Evolutionary conservation across 164 flowering plant genomes (phyloP), one percentile per base, ranked within the genome.

Genomic region (Houttuynia cordata): DNA sequence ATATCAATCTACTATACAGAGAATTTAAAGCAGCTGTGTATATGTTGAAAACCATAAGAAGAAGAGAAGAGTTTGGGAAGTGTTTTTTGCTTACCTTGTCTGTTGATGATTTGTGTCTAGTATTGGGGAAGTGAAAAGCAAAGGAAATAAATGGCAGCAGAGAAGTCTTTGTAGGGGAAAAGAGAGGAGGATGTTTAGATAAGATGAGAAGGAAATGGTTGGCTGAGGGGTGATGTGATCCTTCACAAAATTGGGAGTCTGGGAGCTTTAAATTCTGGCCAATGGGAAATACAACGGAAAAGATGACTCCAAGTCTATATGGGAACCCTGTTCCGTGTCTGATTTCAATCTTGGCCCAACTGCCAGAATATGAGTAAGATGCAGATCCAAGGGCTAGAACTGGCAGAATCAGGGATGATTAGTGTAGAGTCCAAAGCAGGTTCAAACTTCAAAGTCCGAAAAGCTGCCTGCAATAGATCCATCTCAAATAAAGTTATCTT

Each of bases 121-220:
- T 41, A 18, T 20, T 8, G 24, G 24, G 24, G 56, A 64, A 40
- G 13, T 54, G 51, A 40, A 58, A 5, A 53, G 65, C 53, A 66
- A 34, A 64, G 49, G 51, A 61, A 70, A 58, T 24, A 60, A 40
- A 56, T 51, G 41, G 59, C n/a, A 39, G 54, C 30, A 51, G 56
- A 51, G 22, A 24, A 23, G 64, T 40, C 57, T 54, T 68, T 67
- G 60, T 67, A 58, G 63, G 40, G 30, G 64, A 64, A 24, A 60
- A 49, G 69, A 56, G 61, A 24, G 63, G 61, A 39, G 62, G 58
- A 59, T 50, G 50, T 70, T 45, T 40, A 68, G 81, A 77, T 77
- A 74, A 77, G 81, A 69, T 77, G 61, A 49, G 59, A 45, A 14
- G 66, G 22, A 57, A 59, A 67, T 76, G 73, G 68, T 58, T 76